Conservation (phyloP, 805 yeast genomes). For the Ogataea minuta region DNA sequence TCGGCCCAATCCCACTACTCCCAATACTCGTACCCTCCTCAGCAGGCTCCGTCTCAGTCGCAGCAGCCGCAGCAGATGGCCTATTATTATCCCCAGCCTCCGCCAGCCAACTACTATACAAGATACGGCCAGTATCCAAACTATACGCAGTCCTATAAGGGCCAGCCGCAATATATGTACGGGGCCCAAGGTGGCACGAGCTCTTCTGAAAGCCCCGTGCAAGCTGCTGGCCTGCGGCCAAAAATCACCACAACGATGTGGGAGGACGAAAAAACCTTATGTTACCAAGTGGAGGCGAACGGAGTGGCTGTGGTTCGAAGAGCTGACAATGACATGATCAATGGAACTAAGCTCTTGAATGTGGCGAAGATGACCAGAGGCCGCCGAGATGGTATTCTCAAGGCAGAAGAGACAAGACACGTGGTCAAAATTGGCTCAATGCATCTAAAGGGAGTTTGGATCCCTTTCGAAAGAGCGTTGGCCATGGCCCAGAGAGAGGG, state of each 20-base stretch:
- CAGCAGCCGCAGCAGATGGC: constrained; percentile 17
- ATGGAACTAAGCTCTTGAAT: constrained; percentile 66
- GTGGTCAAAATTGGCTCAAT: constrained; percentile 74
- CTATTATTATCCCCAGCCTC: constrained; percentile 17
- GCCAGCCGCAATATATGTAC: constrained; percentile 16
- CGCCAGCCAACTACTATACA: constrained; percentile 16
- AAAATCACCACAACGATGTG: constrained; percentile 71
- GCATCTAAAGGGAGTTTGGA: constrained; percentile 77
- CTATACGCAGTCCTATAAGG: constrained; percentile 16
- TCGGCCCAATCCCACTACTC: constrained; percentile 20
- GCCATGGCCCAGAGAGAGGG: constrained; percentile 69
- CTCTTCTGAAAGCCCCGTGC: constrained; percentile 14
- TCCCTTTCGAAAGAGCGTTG: constrained; percentile 68
- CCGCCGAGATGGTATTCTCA: constrained; percentile 66
- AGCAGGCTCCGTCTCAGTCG: constrained; percentile 16
- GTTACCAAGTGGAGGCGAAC: constrained; percentile 71
- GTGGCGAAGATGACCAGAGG: constrained; percentile 76
- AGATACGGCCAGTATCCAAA: constrained; percentile 19
- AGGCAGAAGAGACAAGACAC: constrained; percentile 63
- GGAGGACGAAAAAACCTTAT: constrained; percentile 71
- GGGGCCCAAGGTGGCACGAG: constrained; percentile 8
- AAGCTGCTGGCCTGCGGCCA: constrained; percentile 29
- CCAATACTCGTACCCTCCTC: constrained; percentile 17
- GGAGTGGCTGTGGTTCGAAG: constrained; percentile 65
- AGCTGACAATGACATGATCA: constrained; percentile 71